Conservation (phyloP, 306 rosid species). For the Prunus kanzakura region DNA sequence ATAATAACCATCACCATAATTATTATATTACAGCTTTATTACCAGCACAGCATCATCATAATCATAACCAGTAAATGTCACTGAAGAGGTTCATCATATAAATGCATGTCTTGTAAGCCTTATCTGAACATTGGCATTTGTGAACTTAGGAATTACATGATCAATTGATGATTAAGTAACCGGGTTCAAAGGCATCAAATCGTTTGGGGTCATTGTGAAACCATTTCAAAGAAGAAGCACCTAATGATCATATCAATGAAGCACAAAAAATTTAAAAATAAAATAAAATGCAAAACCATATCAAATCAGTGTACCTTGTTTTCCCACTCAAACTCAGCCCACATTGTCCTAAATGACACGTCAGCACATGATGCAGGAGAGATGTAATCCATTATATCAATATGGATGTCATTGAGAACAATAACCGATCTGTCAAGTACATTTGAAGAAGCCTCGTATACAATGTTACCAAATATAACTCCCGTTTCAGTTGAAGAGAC, state of each 20-base stretch:
- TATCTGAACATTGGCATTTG: not conserved
- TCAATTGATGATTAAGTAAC: not conserved
- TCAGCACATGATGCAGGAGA: slow-evolving; percentile 97
- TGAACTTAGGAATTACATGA: not conserved
- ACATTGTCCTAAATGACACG: slow-evolving; percentile 91
- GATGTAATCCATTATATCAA: slow-evolving; percentile 99
- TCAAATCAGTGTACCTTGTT: slow-evolving; percentile 64
- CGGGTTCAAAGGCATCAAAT: not conserved
- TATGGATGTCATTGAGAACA: slow-evolving; percentile 97
- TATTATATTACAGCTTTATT: not conserved
- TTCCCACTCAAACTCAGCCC: slow-evolving; percentile 99
- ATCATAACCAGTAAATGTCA: not conserved
- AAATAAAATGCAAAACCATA: not conserved
- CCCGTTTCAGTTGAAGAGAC: slow-evolving; percentile 99
- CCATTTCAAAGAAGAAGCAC: not conserved
- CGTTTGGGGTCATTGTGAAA: not conserved
- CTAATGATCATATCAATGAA: not conserved
- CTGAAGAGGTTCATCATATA: not conserved
- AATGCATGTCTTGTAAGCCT: not conserved
- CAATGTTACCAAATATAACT: slow-evolving; percentile 94
- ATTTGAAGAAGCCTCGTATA: slow-evolving; percentile 89
- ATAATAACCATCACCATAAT: not conserved
- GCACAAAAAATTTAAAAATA: not conserved
- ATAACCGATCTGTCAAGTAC: slow-evolving; percentile 89
- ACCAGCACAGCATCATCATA: not conserved